Base-by-base conservation (phyloP, 176 grass and related monocot genomes). In the Aegilops speltoides region DNA sequence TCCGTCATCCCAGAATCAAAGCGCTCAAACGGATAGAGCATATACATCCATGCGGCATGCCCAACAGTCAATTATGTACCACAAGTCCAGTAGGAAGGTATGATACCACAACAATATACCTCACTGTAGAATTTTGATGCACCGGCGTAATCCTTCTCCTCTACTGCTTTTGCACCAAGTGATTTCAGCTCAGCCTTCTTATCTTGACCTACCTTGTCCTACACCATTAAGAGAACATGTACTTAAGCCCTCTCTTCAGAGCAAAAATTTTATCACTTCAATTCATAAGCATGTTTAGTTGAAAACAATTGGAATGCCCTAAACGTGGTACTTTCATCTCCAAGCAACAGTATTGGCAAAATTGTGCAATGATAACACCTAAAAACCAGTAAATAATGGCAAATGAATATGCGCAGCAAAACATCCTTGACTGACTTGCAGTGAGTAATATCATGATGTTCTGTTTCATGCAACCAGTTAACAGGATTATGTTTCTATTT, bases 101-200 rank as follows among this genome's bases (percentile, higher is more conserved):
- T 17, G 11, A 54, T 33, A 34, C 48, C 34, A 4, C 15, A 56
- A 76, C 9, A 26, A 10, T 56, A 57, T 57, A 57, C 86, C 86
- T 83, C 86, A 69, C 48, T 83, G 22, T 70, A 88, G 48, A 83
- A 80, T 25, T 78, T 61, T 31, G 50, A 23, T 34, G 73, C 73
- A 83, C 25, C 19, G 6, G 62, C 24, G n/a, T 88, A 83, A 34
- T 88, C 73, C 63, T 69, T 69, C 9, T 2, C 20, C 46, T 77
- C 72, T 24, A 83, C 86, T 32, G 86, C 71, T 60, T 83, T 88
- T 61, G 24, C 63, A 45, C 79, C 79, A 77, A 76, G 34, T 59
- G 29, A 41, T 86, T 86, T 86, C 19, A 79, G 61, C 65, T 86
- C 17, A 16, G 50, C 50, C 50, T 79, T 86, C 22, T 38, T 43